Evolutionary conservation across 2,329 filamentous ascomycete species (phyloP), one percentile per base, ranked within the genome.

Genomic region (Tolypocladium tundrense): DNA sequence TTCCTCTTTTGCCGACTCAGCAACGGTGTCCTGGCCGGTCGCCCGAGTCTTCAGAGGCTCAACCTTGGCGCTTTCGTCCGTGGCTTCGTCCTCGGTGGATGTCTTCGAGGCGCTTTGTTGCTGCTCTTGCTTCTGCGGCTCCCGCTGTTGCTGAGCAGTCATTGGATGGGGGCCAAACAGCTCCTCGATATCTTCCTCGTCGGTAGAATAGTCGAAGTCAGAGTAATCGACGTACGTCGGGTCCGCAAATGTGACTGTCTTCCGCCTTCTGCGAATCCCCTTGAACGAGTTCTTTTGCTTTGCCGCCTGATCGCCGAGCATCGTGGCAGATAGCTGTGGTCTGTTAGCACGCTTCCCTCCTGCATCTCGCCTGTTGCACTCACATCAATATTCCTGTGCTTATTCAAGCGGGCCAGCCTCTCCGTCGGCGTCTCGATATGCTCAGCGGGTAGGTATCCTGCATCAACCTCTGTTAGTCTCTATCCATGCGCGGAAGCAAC

Each of bases 351-450:
- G 21, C 8, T 10, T 11, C 37, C 35, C n/a, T 16, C 42, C 8
- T 16, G 14, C 33, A 14, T 27, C 45, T n/a, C 31, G 16, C 9
- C 45, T 21, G 42, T 53, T 27, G 55, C 53, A 70, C 90, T 63
- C 83, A 96, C 91, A 77, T 99, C 94, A 66, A 97, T 92, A 69
- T 99, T 99, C 69, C 94, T 85, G 74, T 99, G 94, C 75, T 99
- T 99, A 74, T 99, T 99, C 62, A 97, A 75, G 62, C 94, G 86
- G 52, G 94, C 94, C 61, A 99, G 75, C 69, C 94, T 84, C 77
- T 99, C 94, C 19, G 93, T 97, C 2, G 94, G 94, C 10, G 94
- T 99, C 72, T 99, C 94, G 63, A 99, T 99, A 70, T 99, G 94
- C 72, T 99, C 94, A 54, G 94, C 94, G 54, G 94, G 94, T 57